These are phyloP conservation scores for Xanthoparmelia taractica DNA, from an alignment of 495 filamentous ascomycete species.

Conservation along the genomic window DNA sequence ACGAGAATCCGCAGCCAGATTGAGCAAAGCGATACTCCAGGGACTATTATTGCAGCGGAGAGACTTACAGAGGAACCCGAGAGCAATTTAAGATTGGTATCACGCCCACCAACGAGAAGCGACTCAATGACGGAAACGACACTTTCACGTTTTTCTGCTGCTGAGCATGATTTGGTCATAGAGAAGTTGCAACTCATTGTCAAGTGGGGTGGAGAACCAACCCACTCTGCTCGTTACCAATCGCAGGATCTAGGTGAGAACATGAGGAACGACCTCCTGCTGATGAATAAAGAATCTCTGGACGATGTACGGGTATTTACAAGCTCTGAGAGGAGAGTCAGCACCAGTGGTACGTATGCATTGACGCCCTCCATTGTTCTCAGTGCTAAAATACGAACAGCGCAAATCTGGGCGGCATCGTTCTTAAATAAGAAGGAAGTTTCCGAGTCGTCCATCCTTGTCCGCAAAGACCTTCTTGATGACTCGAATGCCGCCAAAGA, in stretches of 20 bases:
- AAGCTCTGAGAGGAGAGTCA: constrained; percentile 89
- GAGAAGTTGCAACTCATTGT: constrained; percentile 97
- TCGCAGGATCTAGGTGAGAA: constrained; percentile 87
- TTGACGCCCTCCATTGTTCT: neutral
- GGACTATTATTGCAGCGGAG: neutral
- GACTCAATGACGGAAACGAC: constrained; percentile 82
- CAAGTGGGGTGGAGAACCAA: constrained; percentile 98
- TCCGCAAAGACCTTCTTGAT: constrained; percentile 90
- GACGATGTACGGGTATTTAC: constrained; percentile 89
- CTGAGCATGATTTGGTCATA: constrained; percentile 77
- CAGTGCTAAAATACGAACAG: constrained; percentile 34
- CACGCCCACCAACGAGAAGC: constrained; percentile 50
- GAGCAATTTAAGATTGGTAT: neutral
- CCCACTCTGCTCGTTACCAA: constrained; percentile 93
- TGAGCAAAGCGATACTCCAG: constrained; percentile 23
- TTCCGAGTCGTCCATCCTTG: constrained; percentile 70
- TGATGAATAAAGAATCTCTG: constrained; percentile 87
- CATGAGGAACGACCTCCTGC: constrained; percentile 86
- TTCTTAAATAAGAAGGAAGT: constrained; percentile 85
- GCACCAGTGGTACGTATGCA: constrained; percentile 62
- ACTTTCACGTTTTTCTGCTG: constrained; percentile 80
- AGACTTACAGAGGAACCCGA: constrained; percentile 18
- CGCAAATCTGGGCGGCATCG: constrained; percentile 90
- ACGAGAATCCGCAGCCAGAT: constrained; percentile 18
- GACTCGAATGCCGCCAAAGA: constrained; percentile 99